Conservation (phyloP, 345 rosid genomes). For the Dovyalis caffra region DNA sequence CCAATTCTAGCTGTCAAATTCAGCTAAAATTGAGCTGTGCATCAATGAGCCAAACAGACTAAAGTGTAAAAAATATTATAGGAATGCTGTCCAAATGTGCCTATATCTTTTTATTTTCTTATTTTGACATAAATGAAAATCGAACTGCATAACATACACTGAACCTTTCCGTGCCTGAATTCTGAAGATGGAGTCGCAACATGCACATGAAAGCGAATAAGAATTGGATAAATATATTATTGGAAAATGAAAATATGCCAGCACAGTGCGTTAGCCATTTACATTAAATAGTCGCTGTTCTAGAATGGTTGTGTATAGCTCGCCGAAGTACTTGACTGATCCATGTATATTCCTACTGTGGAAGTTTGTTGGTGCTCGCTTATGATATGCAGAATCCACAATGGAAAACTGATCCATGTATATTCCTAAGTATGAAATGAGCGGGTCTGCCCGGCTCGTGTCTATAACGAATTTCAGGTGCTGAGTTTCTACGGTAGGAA, state of each 20-base stretch:
- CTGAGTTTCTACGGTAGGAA: slow-evolving; percentile 44
- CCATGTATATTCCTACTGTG: too few relatives aligned
- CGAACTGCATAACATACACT: too few relatives aligned
- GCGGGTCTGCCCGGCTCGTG: slow-evolving; percentile 69
- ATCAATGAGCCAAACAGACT: too few relatives aligned
- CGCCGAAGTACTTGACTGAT: slow-evolving; percentile 29
- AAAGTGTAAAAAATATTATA: too few relatives aligned
- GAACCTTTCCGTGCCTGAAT: background rate
- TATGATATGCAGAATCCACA: slow-evolving; percentile 9
- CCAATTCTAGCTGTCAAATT: too few relatives aligned
- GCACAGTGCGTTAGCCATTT: background rate
- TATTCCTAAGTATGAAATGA: slow-evolving; percentile 65
- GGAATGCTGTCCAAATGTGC: too few relatives aligned
- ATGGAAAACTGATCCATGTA: slow-evolving; percentile 49
- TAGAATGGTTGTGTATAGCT: slow-evolving; percentile 22
- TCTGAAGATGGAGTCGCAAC: background rate
- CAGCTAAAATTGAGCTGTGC: too few relatives aligned
- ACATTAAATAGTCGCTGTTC: slow-evolving; percentile 15
- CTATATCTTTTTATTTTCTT: too few relatives aligned
- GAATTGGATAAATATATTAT: background rate
- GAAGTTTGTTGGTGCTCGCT: slow-evolving; percentile 10
- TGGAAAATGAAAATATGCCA: background rate
- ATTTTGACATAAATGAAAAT: too few relatives aligned
- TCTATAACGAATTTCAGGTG: slow-evolving; percentile 60
- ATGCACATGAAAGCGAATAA: background rate